Conservation (phyloP, 495 filamentous ascomycete species). For the Trichoderma gamsii region DNA sequence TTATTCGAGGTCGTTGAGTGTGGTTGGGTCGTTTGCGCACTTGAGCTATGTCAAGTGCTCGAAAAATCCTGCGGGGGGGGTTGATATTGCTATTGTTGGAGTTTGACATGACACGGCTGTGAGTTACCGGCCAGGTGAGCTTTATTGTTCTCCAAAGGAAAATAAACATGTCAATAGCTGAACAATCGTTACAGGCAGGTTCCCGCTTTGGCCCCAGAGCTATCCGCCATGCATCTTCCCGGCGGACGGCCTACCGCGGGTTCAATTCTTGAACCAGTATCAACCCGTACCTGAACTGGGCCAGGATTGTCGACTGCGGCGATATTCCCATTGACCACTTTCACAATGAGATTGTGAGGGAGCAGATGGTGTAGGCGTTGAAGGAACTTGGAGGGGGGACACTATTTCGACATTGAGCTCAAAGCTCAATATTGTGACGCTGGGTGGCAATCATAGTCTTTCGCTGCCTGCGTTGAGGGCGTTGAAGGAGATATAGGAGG, state of each 20-base stretch:
- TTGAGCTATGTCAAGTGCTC: slow-evolving; percentile 68
- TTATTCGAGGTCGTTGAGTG: slow-evolving; percentile 65
- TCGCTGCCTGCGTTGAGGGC: slow-evolving; percentile 71
- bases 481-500: slow-evolving; percentile 59
- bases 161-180: neutral
- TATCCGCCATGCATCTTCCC: slow-evolving; percentile 69
- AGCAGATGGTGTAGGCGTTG: slow-evolving; percentile 74
- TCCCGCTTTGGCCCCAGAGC: slow-evolving; percentile 77
- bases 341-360: slow-evolving; percentile 68
- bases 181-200: slow-evolving; percentile 36
- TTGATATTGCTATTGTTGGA: slow-evolving; percentile 76
- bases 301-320: slow-evolving; percentile 70
- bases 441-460: slow-evolving; percentile 81
- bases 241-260: slow-evolving; percentile 66
- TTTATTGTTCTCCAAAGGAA: neutral
- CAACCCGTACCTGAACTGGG: slow-evolving; percentile 72
- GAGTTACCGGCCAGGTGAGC: slow-evolving; percentile 66
- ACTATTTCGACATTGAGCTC: slow-evolving; percentile 24
- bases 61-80: slow-evolving; percentile 55
- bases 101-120: slow-evolving; percentile 82
- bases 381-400: slow-evolving; percentile 37
- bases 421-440: slow-evolving; percentile 62
- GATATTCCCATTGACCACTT: slow-evolving; percentile 75
- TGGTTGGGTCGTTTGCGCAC: slow-evolving; percentile 76
- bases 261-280: slow-evolving; percentile 73